Base-by-base conservation (phyloP, 116 monocot genomes). In the Papilionanthe hybrid region DNA sequence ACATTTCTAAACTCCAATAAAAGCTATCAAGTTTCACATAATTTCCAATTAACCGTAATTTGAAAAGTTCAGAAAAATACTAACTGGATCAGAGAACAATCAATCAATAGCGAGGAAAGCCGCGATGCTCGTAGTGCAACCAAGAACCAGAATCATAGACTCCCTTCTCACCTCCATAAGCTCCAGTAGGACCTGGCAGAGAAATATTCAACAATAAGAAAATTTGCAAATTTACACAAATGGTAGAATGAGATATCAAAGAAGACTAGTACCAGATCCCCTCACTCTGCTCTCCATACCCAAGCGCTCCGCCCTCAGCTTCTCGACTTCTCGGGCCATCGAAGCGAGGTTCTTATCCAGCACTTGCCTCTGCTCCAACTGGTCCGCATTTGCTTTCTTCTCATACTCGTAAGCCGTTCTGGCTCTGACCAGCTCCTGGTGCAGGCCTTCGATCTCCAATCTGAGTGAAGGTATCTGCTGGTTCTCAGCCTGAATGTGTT, bases 281-380 rank as follows among this genome's bases (percentile, higher is more conserved):
- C 86, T 69, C 9, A 56, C 56, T 81, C 82, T 84, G 55, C 79
- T 86, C 55, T 79, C 81, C 66, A 78, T 2, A 29, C 42, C 78
- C 29, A 42, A 28, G 7, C 29, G 69, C 77, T 91, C 86, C 23
- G 88, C 83, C 78, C 85, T 85, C 53, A 92, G 80, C 80, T 92
- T 89, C 79, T 92, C 92, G 48, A 85, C 49, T 75, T 92, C 89
- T 27, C 89, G 82, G 55, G 92, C 87, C 92, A 92, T 89, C 12
- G 87, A 81, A 25, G 84, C 80, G 2, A 92, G 85, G 69, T 84
- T 89, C 78, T 89, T 89, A 80, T 92, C 87, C 86, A 89, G 82
- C 30, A 76, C 89, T 78, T 87, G 83, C 72, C 79, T 85, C 84
- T 89, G 92, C 78, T 89, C 89, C 32, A 74, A 37, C 78, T 79